phyloP scores from a whole-genome alignment of 495 filamentous ascomycete genomes.

The Aspergillus mulundensis region DNA sequence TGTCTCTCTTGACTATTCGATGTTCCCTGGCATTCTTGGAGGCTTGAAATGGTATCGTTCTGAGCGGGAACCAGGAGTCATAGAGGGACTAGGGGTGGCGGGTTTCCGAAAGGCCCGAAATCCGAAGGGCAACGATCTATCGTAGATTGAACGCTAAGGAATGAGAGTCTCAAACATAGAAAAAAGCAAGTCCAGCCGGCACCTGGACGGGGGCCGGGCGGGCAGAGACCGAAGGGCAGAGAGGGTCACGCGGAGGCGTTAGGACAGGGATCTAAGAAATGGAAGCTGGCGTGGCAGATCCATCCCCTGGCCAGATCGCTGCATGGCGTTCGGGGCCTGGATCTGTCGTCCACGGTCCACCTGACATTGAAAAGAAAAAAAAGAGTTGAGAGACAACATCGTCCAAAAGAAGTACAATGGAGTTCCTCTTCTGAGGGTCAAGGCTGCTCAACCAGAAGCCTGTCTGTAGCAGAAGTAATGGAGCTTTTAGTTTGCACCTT shows the following conservation, averaged over 20 bases:
- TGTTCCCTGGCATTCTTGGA: background rate
- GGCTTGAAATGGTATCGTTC: too few species aligned
- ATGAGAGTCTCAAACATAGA: background rate
- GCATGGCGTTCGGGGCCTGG: slow-evolving; percentile 26
- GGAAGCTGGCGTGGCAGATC: slow-evolving; percentile 9
- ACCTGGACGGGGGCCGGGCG: too few species aligned
- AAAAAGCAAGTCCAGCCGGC: background rate
- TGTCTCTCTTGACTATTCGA: background rate
- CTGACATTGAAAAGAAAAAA: slow-evolving; percentile 14
- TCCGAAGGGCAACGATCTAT: too few species aligned
- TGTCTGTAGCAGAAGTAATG: too few species aligned
- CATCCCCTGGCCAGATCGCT: slow-evolving; percentile 22
- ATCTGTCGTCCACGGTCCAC: slow-evolving; percentile 14
- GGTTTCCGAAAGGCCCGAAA: background rate
- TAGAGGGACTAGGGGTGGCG: too few species aligned
- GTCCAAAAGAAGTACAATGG: too few species aligned
- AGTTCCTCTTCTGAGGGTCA: too few species aligned
- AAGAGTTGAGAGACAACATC: background rate
- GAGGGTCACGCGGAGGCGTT: slow-evolving; percentile 21
- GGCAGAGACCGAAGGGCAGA: background rate
- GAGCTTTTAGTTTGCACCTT: too few species aligned
- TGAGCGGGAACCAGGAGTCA: too few species aligned
- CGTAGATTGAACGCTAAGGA: too few species aligned
- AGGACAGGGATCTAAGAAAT: slow-evolving; percentile 6
- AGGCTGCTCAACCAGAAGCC: too few species aligned